These are phyloP conservation scores for Hypoxylon sp. DNA, from an alignment of 2,329 filamentous ascomycete genomes.

Conservation along the genomic window DNA sequence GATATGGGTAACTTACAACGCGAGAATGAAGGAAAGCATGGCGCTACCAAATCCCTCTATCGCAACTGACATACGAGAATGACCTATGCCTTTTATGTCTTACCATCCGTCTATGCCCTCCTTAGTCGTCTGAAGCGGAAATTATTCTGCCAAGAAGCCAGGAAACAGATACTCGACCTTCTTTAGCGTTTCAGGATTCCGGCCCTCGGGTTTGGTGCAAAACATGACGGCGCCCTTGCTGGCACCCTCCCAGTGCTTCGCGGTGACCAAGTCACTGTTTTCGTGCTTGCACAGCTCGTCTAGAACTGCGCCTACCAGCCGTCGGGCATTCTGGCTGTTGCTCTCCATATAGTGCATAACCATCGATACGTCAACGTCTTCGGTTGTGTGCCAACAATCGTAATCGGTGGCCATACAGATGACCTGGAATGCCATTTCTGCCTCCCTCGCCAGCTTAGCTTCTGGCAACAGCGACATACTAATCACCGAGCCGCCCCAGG, in stretches of 20 bases:
- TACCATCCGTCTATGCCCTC: conserved; percentile 10
- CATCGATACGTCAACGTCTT: conserved; percentile 94
- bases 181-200: conserved; percentile 80
- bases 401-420: conserved; percentile 99
- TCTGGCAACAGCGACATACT: conserved; percentile 98
- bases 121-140: background rate
- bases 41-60: conserved; percentile 27
- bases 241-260: conserved; percentile 84
- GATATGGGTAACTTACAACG: background rate
- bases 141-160: conserved; percentile 73
- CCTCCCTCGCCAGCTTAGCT: conserved; percentile 95
- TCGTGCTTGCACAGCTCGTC: conserved; percentile 87
- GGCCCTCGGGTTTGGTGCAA: conserved; percentile 85
- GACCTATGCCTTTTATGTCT: conserved; percentile 22
- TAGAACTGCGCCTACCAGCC: conserved; percentile 87
- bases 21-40: background rate
- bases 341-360: conserved; percentile 97
- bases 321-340: conserved; percentile 88
- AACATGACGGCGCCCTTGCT: conserved; percentile 83
- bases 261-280: conserved; percentile 80
- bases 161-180: conserved; percentile 91
- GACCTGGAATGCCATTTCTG: conserved; percentile 97
- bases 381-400: conserved; percentile 93
- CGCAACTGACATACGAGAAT: conserved; percentile 6
- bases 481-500: conserved; percentile 94